Base-by-base conservation (phyloP, 768 basidiomycete species). In the Leccinum aurantiacum region DNA sequence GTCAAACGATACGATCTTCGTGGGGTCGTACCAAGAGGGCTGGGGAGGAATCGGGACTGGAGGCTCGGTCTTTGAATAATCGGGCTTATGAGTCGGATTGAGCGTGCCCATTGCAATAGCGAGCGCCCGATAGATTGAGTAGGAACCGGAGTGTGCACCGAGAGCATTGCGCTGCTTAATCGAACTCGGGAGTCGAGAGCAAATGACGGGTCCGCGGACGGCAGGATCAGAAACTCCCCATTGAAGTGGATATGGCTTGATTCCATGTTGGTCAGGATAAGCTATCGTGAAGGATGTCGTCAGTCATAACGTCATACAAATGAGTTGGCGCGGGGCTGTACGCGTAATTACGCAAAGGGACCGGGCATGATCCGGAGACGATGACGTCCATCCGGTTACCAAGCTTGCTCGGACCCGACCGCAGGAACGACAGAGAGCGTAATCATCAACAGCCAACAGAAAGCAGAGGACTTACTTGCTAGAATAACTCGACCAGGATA, bases 121-220 rank as follows among this genome's bases (percentile, higher is more conserved):
- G 13, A 98, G 82, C 0, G 96, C 93, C 35, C 94, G 88, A 74
- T 97, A 98, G 75, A 97, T 95, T 14, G 91, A 93, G 75, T 98
- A 98, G 1, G 89, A 91, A 6, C 96, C 95, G 0, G 88, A 88
- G 71, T 97, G 95, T 0, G 96, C 95, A 10, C 96, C 95, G 69
- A 98, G 84, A 25, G 95, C 91, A 74, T 98, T 98, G 50, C 96
- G 88, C 56, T 87, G 83, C 76, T 95, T 95, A 79, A 96, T 90
- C 31, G 89, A 87, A 13, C 82, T 81, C 0, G 89, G 84, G 22
- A 95, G 87, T 25, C 95, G 89, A 1, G 91, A 94, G 71, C 91
- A 93, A 59, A 98, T 84, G 62, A 98, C 81, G 3, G 95, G 93
- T 0, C 96, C 96, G 22, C 95, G 91, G 7, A 79, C 75, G 7